Evolutionary conservation across 2,329 filamentous ascomycete species (phyloP).

Genomic region (Aspergillus tubingensis): DNA sequence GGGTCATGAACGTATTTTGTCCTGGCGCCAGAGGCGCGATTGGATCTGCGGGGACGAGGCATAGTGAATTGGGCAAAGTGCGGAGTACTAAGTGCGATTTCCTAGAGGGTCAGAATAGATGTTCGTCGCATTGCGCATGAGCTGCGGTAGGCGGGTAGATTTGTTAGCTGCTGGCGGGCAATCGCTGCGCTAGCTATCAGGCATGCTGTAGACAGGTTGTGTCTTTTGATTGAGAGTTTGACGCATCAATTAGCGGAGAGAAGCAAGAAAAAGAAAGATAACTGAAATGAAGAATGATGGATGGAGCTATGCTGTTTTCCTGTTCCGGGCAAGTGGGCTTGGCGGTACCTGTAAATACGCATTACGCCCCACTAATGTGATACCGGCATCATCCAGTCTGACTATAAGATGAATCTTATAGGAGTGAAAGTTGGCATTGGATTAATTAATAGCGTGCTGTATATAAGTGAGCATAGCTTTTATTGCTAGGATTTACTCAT

Average conservation of each 20-base stretch:
- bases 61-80: slow-evolving; percentile 16
- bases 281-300: background rate
- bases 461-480: background rate
- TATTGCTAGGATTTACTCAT: background rate
- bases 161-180: background rate
- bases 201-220: background rate
- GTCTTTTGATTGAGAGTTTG: background rate
- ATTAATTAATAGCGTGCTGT: background rate
- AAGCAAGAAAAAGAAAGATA: background rate
- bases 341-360: background rate
- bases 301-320: slow-evolving; percentile 1
- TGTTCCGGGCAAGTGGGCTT: slow-evolving; percentile 5
- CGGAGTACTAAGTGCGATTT: background rate
- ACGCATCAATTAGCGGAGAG: background rate
- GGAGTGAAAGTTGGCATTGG: too few relatives aligned
- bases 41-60: slow-evolving; percentile 37
- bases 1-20: slow-evolving; percentile 40
- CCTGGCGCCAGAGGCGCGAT: slow-evolving; percentile 33
- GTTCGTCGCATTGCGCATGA: background rate
- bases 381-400: background rate
- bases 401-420: too few relatives aligned
- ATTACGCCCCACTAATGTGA: background rate
- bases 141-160: background rate
- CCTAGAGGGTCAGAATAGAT: background rate
- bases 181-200: background rate